Base-by-base conservation (phyloP, 345 rosid species). In the Arabis alpina region DNA sequence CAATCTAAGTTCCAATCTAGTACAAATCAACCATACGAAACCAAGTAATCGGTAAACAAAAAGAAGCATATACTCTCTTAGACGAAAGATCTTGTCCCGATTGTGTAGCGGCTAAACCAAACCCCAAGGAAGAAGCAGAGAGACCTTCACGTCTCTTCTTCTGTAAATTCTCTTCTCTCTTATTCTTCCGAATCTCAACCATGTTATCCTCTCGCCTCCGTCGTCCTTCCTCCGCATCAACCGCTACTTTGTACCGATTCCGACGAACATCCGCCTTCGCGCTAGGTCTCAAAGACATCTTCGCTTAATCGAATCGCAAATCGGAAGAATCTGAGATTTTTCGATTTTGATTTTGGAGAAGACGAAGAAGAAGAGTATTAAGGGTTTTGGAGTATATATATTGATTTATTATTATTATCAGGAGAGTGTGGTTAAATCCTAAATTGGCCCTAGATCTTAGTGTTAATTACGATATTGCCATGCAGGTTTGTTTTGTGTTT, bases 181-280 rank as follows among this genome's bases (percentile, higher is more conserved):
- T 84, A 39, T 81, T 90, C 87, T 90, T 90, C 66, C 93, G 81
- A 84, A 88, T 90, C 90, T 90, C 93, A 43, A 90, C 93, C 93
- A 88, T 84, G 48, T 86, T 85, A 69, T 90, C 91, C 70, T 90
- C 96, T 57, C 96, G 78, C 60, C 96, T 83, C 74, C 96, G 78
- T 43, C 93, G 81, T 11, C 91, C 96, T 58, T 90, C 96, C 11
- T 87, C 96, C 25, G 89, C 89, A 34, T 86, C 89, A 6, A 87
- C 91, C 45, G 89, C 83, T 39, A 83, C 88, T 80, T 90, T 90
- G 81, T 87, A 87, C 67, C 77, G 70, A 66, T 86, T 90, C 62
- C 88, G 61, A 9, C 96, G 81, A 0, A 80, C 88, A 80, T 87
- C 96, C 2, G 87, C 71, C 85, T 86, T 89, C 8, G 87, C 84